phyloP scores from a whole-genome alignment of 345 rosid genomes.

The Salix dunnii region DNA sequence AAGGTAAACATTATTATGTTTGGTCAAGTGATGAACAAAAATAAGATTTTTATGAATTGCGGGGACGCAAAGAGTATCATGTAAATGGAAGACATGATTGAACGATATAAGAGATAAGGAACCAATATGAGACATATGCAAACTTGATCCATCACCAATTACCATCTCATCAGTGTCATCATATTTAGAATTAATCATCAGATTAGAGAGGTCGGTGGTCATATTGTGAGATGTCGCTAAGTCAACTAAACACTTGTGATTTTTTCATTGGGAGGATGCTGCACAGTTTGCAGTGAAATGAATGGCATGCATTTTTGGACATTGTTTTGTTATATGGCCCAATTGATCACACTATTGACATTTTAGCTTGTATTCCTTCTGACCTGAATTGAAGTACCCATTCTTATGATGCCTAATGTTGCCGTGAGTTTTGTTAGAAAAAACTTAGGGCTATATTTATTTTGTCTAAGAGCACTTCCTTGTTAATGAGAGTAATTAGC shows the following conservation, averaged over 20 bases:
- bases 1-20: neutral
- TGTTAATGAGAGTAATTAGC: too few species aligned
- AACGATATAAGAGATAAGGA: neutral
- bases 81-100: neutral
- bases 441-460: too few species aligned
- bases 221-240: neutral
- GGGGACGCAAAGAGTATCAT: neutral
- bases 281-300: neutral
- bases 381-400: neutral
- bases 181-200: too few species aligned
- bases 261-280: neutral
- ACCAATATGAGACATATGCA: too few species aligned
- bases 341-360: neutral
- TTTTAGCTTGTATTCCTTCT: too few species aligned
- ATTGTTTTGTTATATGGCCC: too few species aligned
- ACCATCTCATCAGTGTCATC: neutral
- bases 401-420: too few species aligned
- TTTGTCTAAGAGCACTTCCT: too few species aligned
- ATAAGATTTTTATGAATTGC: neutral
- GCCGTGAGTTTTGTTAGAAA: too few species aligned
- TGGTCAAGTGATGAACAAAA: neutral
- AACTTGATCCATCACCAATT: neutral
- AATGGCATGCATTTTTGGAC: too few species aligned
- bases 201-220: neutral
- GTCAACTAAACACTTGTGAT: neutral